Evolutionary conservation across 768 basidiomycete genomes (phyloP).

Genomic region (Lactifluus piperatus): DNA sequence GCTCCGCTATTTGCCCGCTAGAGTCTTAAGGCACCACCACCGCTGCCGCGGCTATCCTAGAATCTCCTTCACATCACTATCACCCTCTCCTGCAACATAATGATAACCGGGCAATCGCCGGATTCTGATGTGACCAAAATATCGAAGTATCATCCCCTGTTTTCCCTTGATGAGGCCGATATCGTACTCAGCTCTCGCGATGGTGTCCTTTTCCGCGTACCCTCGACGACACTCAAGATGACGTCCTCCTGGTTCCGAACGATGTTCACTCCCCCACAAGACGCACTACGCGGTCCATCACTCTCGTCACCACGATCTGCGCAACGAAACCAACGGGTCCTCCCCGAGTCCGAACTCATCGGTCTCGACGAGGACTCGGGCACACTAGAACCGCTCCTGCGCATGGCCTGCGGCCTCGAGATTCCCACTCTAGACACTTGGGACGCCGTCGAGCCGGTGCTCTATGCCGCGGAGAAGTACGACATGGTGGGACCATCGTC

Average conservation of each 20-base stretch:
- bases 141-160: conserved; percentile 37
- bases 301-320: neutral
- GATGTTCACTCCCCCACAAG: conserved; percentile 51
- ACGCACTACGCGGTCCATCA: neutral
- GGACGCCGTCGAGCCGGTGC: conserved; percentile 46
- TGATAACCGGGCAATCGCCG: neutral
- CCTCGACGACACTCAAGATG: conserved; percentile 50
- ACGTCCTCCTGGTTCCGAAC: conserved; percentile 58
- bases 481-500: conserved; percentile 60
- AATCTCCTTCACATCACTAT: neutral
- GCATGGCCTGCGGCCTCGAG: conserved; percentile 53
- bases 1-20: no score
- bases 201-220: conserved; percentile 46
- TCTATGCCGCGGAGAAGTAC: conserved; percentile 60
- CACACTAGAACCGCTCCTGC: conserved; percentile 47
- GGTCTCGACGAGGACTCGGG: conserved; percentile 48
- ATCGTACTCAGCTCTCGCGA: conserved; percentile 45
- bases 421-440: conserved; percentile 41
- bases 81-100: neutral
- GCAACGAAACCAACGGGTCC: neutral
- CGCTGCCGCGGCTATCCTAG: no score
- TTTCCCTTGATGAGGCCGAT: conserved; percentile 51
- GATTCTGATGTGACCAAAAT: neutral
- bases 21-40: no score
- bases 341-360: conserved; percentile 31